Base-by-base conservation (phyloP, 2,329 filamentous ascomycete genomes). In the Sordariomycetes sp. region DNA sequence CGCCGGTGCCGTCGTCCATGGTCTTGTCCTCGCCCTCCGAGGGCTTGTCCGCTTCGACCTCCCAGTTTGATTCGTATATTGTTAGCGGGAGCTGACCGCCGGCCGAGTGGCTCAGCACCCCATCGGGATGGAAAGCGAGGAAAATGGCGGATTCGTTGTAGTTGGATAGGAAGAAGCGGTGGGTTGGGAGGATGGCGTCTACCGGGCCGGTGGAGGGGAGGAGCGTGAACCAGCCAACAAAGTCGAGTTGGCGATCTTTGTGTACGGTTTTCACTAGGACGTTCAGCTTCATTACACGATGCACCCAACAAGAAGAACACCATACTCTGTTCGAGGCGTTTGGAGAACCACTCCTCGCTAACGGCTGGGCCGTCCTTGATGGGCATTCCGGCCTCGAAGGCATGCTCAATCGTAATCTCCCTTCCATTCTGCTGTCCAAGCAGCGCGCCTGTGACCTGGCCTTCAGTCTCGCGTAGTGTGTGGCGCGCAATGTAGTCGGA, bases 401-500 rank as follows among this genome's bases (percentile, higher is more conserved):
- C 87, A 63, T 94, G 82, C 57, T 96, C 90, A 44, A 95, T 79
- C 8, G 86, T 94, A 47, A 95, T 82, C 49, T 90, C 80, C 37
- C 86, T 81, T 15, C 90, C 90, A 65, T 86, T 84, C 48, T 95
- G 88, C 51, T 92, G 85, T 12, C 92, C 92, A 6, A 98, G 63
- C n/a, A 98, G 69, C 34, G 82, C 87, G 37, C 92, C 92, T 4
- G 90, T 74, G 14, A 95, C 72, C 12, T 87, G 86, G 0, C 84
- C 84, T 14, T 66, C 57, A 48, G 87, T 79, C 34, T 77, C 66
- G 39, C 92, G 78, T 37, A 94, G 71, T 2, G 81, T 85, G 58
- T 94, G 88, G 39, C 92, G 78, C 38, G 90, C 94, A 56, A 96
- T 87, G 57, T 94, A 93, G 59, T 98, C 92, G 46, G 90, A 94